Evolutionary conservation across 805 yeast genomes (phyloP), one percentile per base, ranked within the genome.

Genomic region (Blastobotrys parvus): DNA sequence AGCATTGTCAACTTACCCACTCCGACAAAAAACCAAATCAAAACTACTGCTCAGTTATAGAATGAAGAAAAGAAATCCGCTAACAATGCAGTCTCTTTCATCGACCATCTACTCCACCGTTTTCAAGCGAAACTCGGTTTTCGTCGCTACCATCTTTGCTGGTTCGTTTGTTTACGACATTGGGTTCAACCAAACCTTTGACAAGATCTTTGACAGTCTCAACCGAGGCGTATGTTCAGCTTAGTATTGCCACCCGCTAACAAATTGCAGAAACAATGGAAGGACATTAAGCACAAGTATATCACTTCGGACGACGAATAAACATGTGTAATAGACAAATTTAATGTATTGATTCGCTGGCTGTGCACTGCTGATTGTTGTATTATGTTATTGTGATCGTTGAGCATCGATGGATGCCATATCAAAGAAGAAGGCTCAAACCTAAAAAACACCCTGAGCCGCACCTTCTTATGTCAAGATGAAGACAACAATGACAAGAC

Each of bases 81-180:
- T 5, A 32, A 6, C 20, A 10, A 6, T 31, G n/a, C 37, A 58
- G 67, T 51, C 65, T 35, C 52, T 62, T 49, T 59, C 66, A 55
- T 60, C 82, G 35, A 62, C 76, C 37, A 58, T 79, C 48, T 78
- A 76, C 76, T 80, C 78, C 75, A 65, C 72, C 30, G 56, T 82
- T 44, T 80, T 85, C 76, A 86, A 86, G 77, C 85, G 96, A 76
- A 89, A 90, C 78, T 77, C 97, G 38, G 72, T 82, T 50, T 86
- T 75, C 67, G 95, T 89, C 49, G 85, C 86, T 52, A 71, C 92
- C 49, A 72, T 89, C 48, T 82, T 89, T 55, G 82, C 78, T 40
- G 78, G 84, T 57, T 88, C 97, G 38, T 89, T 89, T 61, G 78
- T 79, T 50, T 87, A 88, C 76, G 68, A 64, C 51, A 54, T 63